A percentile compares a stretch with the other conserved stretches of the same genome.
Evolutionary conservation across 768 basidiomycete genomes (phyloP).

Genomic region (Scleroderma bovista): DNA sequence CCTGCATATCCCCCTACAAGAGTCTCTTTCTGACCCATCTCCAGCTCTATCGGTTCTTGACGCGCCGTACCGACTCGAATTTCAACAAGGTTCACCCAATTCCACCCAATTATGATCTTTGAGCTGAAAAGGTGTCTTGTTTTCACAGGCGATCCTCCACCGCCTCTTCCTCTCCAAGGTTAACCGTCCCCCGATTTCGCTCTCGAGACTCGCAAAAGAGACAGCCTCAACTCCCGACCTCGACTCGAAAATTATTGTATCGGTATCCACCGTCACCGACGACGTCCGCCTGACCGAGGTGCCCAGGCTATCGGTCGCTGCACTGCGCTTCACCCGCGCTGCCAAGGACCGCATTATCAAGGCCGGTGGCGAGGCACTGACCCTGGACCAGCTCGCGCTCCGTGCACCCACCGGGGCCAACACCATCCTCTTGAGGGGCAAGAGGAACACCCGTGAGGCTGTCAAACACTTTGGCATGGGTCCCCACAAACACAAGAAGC

Average conservation of each 20-base stretch:
- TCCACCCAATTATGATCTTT: conserved; percentile 2
- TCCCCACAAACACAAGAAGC: conserved; percentile 99
- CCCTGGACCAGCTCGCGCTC: conserved; percentile 94
- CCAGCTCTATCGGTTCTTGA: conserved; percentile 98
- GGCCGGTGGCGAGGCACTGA: conserved; percentile 91
- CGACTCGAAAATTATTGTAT: conserved; percentile 79
- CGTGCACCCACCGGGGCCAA: conserved; percentile 92
- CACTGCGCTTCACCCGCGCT: conserved; percentile 88
- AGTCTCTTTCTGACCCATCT: conserved; percentile 5
- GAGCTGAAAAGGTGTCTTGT: conserved; percentile 14
- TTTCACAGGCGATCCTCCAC: conserved; percentile 78
- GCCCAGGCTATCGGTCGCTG: conserved; percentile 90
- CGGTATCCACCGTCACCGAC: conserved; percentile 91
- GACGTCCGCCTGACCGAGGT: conserved; percentile 82
- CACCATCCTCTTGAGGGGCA: conserved; percentile 90
- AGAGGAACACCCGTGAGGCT: conserved; percentile 90
- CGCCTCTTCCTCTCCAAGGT: conserved; percentile 94
- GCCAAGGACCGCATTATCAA: conserved; percentile 94
- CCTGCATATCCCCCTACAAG: conserved; percentile 4
- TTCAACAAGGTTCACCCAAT: conserved; percentile 80
- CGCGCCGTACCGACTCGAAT: conserved; percentile 88
- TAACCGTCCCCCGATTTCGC: conserved; percentile 95
- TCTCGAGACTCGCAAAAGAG: conserved; percentile 88
- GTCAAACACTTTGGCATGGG: conserved; percentile 99
- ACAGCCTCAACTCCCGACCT: conserved; percentile 60